phyloP scores from a whole-genome alignment of 129 eudicot species.

The Erigeron canadensis region DNA sequence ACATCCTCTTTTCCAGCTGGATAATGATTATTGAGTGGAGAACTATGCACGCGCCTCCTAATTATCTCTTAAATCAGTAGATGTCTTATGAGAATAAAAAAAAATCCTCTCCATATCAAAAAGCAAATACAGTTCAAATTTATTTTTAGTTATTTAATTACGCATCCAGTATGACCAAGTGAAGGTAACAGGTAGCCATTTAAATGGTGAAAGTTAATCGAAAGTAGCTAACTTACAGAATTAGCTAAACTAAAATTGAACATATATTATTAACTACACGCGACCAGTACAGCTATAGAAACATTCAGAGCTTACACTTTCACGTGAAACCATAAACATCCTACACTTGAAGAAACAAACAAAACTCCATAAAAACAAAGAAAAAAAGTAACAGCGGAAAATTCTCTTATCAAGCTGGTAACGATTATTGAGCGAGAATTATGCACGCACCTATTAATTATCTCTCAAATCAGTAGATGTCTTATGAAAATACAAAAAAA shows the following conservation, averaged over 20 bases:
- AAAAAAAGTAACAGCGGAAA: neutral
- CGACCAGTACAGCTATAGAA: conserved; percentile 19
- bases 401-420: conserved; percentile 16
- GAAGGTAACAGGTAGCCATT: no score
- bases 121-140: neutral
- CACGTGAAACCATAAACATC: conserved; percentile 25
- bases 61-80: neutral
- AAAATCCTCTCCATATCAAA: neutral
- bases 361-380: conserved; percentile 13
- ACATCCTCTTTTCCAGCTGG: conserved; percentile 16
- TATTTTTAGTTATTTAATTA: neutral
- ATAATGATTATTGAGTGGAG: conserved; percentile 16
- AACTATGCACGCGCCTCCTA: neutral
- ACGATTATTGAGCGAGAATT: conserved; percentile 16
- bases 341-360: conserved; percentile 12
- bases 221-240: no score
- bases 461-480: neutral
- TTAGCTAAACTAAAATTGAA: no score
- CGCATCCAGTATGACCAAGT: neutral
- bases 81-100: conserved; percentile 6
- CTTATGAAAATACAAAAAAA: conserved; percentile 10
- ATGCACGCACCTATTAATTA: neutral
- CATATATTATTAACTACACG: no score
- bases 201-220: no score
- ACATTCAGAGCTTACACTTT: conserved; percentile 14